Conservation (phyloP, 495 filamentous ascomycete genomes). For the Penicillium daleae region DNA sequence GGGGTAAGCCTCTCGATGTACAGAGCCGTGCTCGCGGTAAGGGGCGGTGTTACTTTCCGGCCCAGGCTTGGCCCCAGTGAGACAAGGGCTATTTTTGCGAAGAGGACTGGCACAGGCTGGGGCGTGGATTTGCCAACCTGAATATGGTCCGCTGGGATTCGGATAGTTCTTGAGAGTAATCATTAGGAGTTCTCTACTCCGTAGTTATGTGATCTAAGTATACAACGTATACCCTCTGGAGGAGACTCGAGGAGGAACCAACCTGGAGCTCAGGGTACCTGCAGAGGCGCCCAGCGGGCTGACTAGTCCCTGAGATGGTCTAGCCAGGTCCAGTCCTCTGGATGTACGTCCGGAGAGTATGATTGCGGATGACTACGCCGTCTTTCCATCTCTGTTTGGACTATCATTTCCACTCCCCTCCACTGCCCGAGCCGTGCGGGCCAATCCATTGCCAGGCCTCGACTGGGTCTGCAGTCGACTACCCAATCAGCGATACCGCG, state of each 20-base stretch:
- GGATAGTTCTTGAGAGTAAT: too few relatives aligned
- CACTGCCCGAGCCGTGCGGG: constrained; percentile 34
- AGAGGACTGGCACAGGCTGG: constrained; percentile 3
- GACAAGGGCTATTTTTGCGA: constrained; percentile 11
- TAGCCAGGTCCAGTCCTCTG: background rate
- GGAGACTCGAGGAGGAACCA: background rate
- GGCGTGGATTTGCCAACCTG: too few relatives aligned
- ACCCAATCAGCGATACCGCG: constrained; percentile 18
- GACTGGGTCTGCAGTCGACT: background rate
- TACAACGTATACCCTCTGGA: background rate
- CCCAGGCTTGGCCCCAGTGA: constrained; percentile 7
- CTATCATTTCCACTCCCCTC: constrained; percentile 23
- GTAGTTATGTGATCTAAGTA: background rate
- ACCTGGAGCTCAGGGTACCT: background rate
- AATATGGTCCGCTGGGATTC: too few relatives aligned
- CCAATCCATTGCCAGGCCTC: constrained; percentile 25
- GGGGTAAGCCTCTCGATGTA: too few relatives aligned
- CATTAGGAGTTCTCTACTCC: too few relatives aligned
- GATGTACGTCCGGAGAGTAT: background rate
- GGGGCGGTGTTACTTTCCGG: constrained; percentile 12
- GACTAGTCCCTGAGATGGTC: background rate
- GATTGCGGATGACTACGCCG: background rate
- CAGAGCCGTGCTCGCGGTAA: background rate
- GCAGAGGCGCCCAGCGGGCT: background rate
- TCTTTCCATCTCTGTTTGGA: too few relatives aligned